Evolutionary conservation across 192 early-diverging fungal genomes (phyloP).

Genomic region (Tieghemiomyces parasiticus): DNA sequence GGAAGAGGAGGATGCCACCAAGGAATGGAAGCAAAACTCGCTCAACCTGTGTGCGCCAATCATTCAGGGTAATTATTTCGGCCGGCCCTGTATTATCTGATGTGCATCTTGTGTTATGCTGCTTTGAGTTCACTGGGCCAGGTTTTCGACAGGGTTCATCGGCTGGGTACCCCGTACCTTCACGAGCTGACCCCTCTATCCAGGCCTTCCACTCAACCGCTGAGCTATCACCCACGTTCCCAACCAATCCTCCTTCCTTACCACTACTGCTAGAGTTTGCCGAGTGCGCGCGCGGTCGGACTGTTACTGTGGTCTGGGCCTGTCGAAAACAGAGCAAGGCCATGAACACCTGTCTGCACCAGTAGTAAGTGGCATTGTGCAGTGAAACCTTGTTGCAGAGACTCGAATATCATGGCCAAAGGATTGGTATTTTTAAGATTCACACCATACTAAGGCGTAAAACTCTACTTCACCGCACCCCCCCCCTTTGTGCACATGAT

Average conservation of each 20-base stretch:
- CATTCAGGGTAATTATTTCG: not conserved
- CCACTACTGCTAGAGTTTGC: not conserved
- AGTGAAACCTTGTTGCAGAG: not conserved
- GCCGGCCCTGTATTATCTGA: not conserved
- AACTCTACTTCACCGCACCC: not conserved
- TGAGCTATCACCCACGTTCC: not conserved
- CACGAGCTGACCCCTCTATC: too few species aligned
- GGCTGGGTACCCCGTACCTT: not conserved
- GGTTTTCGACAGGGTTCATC: not conserved
- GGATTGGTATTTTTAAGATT: not conserved
- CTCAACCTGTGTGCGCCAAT: not conserved
- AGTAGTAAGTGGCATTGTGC: not conserved
- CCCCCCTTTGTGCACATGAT: not conserved
- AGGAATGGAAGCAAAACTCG: slow-evolving; percentile 5
- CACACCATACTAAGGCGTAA: not conserved
- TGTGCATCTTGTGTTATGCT: too few species aligned
- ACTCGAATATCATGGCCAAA: not conserved
- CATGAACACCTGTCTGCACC: slow-evolving; percentile 5
- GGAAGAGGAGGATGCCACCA: slow-evolving; percentile 5
- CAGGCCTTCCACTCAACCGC: not conserved
- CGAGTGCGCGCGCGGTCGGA: slow-evolving; percentile 6
- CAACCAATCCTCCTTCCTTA: not conserved
- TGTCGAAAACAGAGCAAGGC: slow-evolving; percentile 8
- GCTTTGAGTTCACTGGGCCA: not conserved
- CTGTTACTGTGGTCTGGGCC: slow-evolving; percentile 5